Base-by-base conservation (phyloP, 2,329 filamentous ascomycete genomes). In the Metarhizium rileyi region DNA sequence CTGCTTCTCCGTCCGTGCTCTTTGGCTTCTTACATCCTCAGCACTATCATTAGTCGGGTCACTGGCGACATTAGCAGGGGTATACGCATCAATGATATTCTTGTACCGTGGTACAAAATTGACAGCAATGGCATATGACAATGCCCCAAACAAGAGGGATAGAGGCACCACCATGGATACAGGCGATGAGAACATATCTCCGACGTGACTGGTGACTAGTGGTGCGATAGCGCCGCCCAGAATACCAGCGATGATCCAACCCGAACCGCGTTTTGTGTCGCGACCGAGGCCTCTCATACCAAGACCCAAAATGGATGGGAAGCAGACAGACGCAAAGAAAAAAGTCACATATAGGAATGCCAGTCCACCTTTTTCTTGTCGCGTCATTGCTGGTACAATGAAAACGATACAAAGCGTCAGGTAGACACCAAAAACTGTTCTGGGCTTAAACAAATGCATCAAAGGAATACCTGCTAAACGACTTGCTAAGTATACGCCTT, bases 271-370 rank as follows among this genome's bases (percentile, higher is more conserved):
- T 71, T 90, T 90, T 33, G 83, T 87, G 67, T 91, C 83, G n/a
- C 81, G 77, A 5, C 87, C 87, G 1, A 90, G 73, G 2, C 85
- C 86, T 23, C 84, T 77, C 71, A 89, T 87, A 7, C 84, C 84
- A 3, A 90, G 73, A 6, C 86, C 85, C 26, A 91, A 81, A 59
- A 91, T 89, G 18, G 86, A 90, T 0, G 87, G 86, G 71, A 90
- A 91, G 64, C 83, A 86, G 60, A 88, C 85, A 4, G 79, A 84
- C 66, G 88, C 87, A 66, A 90, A 90, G 71, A 90, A 89, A 22
- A 90, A 73, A 5, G 83, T 80, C 8, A 86, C 54, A 64, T 80
- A 86, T 26, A 89, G 75, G 73, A 88, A 81, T 5, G 73, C 69
- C 53, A 81, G 67, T 40, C 75, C 76, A 0, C 63, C 63, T 54